Evolutionary conservation across 2,329 filamentous ascomycete genomes (phyloP).

Genomic region (Ceratocystis harringtonii): DNA sequence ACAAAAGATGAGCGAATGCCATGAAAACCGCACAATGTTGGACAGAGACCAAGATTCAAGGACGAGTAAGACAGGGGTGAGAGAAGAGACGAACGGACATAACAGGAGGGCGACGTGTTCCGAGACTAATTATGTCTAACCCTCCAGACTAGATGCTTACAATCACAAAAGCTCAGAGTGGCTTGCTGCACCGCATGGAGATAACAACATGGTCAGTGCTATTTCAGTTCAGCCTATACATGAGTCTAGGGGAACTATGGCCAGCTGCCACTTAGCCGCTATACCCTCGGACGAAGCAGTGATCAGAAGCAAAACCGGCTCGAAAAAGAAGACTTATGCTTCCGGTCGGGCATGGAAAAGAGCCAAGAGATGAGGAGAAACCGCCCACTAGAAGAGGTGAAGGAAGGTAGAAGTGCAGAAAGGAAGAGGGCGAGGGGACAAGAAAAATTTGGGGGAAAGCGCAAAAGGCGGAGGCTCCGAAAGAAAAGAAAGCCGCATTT

Average conservation of each 20-base stretch:
- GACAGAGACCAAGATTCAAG: not conserved
- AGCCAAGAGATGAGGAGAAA: not conserved
- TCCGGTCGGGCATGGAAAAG: not conserved
- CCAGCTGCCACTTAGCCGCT: not conserved
- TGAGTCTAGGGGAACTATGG: not conserved
- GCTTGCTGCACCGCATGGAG: not conserved
- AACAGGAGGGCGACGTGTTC: not conserved
- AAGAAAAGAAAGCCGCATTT: not conserved
- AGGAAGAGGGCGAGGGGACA: not conserved
- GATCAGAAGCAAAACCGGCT: constrained; percentile 6
- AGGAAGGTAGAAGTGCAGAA: not conserved
- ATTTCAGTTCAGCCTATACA: not conserved
- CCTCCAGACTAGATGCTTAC: not conserved
- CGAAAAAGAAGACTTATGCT: not conserved
- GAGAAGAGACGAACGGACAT: not conserved
- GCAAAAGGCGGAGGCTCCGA: constrained; percentile 1
- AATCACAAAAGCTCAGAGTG: not conserved
- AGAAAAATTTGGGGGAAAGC: not conserved
- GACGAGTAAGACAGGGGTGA: not conserved
- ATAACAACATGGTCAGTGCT: not conserved
- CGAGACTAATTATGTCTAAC: not conserved
- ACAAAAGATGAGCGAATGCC: not conserved
- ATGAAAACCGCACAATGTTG: not conserved
- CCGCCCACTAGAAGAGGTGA: not conserved
- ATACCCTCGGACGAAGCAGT: not conserved